Percentiles rank a stretch among this genome's conserved stretches.
These are phyloP conservation scores for Gaeumannomyces sp. DNA, from an alignment of 2,329 filamentous ascomycete genomes.

Conservation along the genomic window DNA sequence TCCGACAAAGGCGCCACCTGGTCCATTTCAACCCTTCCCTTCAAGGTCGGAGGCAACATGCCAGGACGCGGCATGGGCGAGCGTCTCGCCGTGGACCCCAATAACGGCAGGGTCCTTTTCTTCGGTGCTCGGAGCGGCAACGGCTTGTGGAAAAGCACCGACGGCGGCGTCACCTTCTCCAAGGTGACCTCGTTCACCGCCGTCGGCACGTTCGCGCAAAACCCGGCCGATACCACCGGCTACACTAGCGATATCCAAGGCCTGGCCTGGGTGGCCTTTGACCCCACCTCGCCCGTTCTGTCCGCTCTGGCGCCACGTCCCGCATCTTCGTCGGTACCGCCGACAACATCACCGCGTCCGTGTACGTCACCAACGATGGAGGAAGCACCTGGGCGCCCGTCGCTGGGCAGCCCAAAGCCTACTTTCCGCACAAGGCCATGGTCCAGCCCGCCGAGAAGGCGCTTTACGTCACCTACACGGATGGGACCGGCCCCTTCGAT, in stretches of 20 bases:
- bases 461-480: slow-evolving; percentile 47
- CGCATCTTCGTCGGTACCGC: slow-evolving; percentile 52
- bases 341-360: slow-evolving; percentile 44
- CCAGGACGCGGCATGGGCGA: slow-evolving; percentile 54
- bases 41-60: slow-evolving; percentile 59
- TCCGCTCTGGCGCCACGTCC: slow-evolving; percentile 39
- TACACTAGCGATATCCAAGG: slow-evolving; percentile 41
- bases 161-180: slow-evolving; percentile 46
- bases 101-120: slow-evolving; percentile 49
- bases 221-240: slow-evolving; percentile 38
- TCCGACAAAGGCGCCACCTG: slow-evolving; percentile 49
- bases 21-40: slow-evolving; percentile 41
- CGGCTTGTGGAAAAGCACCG: slow-evolving; percentile 52
- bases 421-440: slow-evolving; percentile 48
- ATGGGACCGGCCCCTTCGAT: slow-evolving; percentile 52
- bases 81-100: slow-evolving; percentile 51
- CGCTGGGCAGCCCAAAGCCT: slow-evolving; percentile 41
- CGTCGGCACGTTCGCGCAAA: slow-evolving; percentile 40
- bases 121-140: slow-evolving; percentile 54
- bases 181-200: slow-evolving; percentile 47
- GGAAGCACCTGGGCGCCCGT: slow-evolving; percentile 46
- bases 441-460: slow-evolving; percentile 45
- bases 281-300: slow-evolving; percentile 39
- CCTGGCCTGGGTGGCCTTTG: slow-evolving; percentile 48
- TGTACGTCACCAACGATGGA: slow-evolving; percentile 48